Evolutionary conservation across 306 rosid genomes (phyloP), one percentile per base, ranked within the genome.

Genomic region (Inga oerstediana): DNA sequence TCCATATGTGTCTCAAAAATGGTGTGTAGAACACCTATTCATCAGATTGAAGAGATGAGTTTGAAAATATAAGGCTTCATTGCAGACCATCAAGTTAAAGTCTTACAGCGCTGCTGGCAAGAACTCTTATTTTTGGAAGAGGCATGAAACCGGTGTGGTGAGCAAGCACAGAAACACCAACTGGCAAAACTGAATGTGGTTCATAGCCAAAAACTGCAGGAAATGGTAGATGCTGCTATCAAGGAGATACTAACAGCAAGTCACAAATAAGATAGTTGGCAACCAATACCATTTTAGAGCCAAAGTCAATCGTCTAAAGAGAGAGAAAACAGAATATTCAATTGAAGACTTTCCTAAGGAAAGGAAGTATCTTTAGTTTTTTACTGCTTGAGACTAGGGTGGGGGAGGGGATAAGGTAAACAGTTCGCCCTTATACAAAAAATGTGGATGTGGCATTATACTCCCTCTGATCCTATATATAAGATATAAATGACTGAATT

Each of bases 71-170:
- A 83, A 85, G 52, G 52, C 77, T 69, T 75, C 72, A 61, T 9
- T 68, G 52, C 27, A 85, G 72, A 39, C 67, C 43, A 80, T 69
- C 66, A 68, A 59, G 80, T 74, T 78, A 85, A 30, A 88, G 74
- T 71, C 97, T 92, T 87, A 96, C 99, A 49, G 97, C 98, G 24
- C 88, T 91, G 91, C 99, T 96, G 10, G 99, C 99, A 75, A 96
- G 98, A 89, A 92, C 95, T 85, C 91, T 96, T 45, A 96, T 88
- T 82, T 92, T 96, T 35, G 92, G 90, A 75, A 96, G 97, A 43
- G 98, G 98, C 94, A 96, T 85, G 90, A 91, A 96, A 39, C 99
- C 98, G 20, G 97, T 92, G 76, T 80, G 88, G 89, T 91, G 93
- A 54, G 93, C 97, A 45, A 96, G 91, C 11, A 93, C 92, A 79